Conservation (phyloP, 2,329 filamentous ascomycete species). For the Fusarium drepaniforme region DNA sequence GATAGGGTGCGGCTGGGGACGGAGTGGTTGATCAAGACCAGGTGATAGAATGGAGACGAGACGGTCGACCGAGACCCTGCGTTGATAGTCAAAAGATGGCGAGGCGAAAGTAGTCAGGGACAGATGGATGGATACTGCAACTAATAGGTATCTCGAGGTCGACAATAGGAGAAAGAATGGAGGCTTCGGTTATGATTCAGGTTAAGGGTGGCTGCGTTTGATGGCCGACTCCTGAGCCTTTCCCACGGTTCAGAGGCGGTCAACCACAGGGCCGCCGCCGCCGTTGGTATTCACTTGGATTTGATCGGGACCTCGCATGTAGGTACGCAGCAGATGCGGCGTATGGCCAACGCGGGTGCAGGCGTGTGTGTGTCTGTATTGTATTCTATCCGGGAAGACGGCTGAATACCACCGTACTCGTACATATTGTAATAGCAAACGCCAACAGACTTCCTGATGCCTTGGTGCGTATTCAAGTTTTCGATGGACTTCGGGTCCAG, state of each 20-base stretch:
- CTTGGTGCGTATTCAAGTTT: constrained; percentile 2
- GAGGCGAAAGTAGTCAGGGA: constrained; percentile 4
- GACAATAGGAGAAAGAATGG: not conserved
- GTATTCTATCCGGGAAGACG: not conserved
- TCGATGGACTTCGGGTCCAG: constrained; percentile 21
- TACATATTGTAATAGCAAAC: constrained; percentile 19
- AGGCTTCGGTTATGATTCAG: constrained; percentile 1
- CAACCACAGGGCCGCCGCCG: constrained; percentile 32
- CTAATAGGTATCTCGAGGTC: constrained; percentile 11
- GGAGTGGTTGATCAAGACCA: constrained; percentile 36
- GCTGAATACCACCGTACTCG: constrained; percentile 10
- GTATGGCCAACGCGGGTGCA: constrained; percentile 34
- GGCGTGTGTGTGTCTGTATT: constrained; percentile 9
- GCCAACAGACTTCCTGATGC: constrained; percentile 5
- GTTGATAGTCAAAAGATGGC: constrained; percentile 5
- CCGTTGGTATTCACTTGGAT: constrained; percentile 34
- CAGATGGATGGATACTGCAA: not conserved
- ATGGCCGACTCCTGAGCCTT: constrained; percentile 10
- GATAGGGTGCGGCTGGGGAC: constrained; percentile 28
- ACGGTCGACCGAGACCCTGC: constrained; percentile 31
- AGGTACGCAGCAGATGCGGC: constrained; percentile 27
- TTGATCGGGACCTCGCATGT: constrained; percentile 39
- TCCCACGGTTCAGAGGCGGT: constrained; percentile 28
- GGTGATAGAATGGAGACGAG: constrained; percentile 36
- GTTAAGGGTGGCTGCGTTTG: constrained; percentile 4